These are phyloP conservation scores for Blastobotrys petasosporus DNA, from an alignment of 1,139 yeast species.

Conservation along the genomic window DNA sequence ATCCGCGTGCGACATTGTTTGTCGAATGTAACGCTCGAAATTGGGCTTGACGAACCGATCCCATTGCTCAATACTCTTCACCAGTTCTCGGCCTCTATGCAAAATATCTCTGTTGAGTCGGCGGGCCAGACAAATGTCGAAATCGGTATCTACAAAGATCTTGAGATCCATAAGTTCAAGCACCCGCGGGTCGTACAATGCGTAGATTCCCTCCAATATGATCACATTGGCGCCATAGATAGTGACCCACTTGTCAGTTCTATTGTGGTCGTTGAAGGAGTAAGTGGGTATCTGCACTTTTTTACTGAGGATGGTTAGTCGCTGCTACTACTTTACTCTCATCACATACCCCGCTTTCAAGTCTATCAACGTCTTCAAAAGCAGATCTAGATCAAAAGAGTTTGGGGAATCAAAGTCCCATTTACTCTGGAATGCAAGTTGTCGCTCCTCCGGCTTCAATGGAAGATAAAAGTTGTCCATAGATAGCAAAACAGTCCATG, in stretches of 20 bases:
- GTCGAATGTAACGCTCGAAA: slow-evolving; percentile 67
- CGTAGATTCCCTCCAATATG: slow-evolving; percentile 85
- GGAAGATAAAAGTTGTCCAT: slow-evolving; percentile 89
- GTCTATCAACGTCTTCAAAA: slow-evolving; percentile 55
- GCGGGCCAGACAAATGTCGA: slow-evolving; percentile 86
- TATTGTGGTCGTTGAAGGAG: slow-evolving; percentile 67
- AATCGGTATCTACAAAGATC: slow-evolving; percentile 87
- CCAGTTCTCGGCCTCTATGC: slow-evolving; percentile 76
- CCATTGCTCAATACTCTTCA: slow-evolving; percentile 86
- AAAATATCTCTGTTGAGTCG: slow-evolving; percentile 81
- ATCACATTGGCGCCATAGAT: slow-evolving; percentile 95
- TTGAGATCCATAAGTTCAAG: slow-evolving; percentile 76
- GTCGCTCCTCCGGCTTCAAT: slow-evolving; percentile 52
- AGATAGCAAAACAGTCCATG: slow-evolving; percentile 92
- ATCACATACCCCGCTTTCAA: slow-evolving; percentile 45
- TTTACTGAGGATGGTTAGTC: slow-evolving; percentile 18
- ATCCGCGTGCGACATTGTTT: slow-evolving; percentile 79
- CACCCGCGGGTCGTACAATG: slow-evolving; percentile 65
- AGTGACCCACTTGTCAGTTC: slow-evolving; percentile 63
- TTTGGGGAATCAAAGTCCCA: slow-evolving; percentile 85
- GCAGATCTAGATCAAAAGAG: slow-evolving; percentile 70
- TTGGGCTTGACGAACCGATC: slow-evolving; percentile 86
- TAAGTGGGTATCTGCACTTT: slow-evolving; percentile 78
- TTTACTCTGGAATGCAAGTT: slow-evolving; percentile 56
- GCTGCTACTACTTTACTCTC: slow-evolving; percentile 27